Percentiles rank a stretch among this genome's conserved stretches.
phyloP scores from a whole-genome alignment of 441 rosid genomes.

The Aleurites moluccanus region DNA sequence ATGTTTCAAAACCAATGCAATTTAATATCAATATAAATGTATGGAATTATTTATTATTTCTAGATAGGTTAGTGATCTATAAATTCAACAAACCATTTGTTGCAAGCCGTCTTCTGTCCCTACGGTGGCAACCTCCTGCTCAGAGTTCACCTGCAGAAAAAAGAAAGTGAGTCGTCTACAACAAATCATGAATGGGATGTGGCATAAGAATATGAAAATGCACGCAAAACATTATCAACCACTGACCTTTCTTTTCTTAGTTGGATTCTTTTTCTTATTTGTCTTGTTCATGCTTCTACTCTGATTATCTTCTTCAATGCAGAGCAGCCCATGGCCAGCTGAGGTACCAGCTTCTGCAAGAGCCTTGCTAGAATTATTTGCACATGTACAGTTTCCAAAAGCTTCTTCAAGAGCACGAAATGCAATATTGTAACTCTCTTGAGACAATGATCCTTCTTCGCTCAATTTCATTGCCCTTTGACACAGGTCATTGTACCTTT shows the following conservation, averaged over 20 bases:
- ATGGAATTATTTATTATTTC: background rate
- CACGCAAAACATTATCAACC: conserved; percentile 12
- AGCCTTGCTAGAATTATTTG: conserved; percentile 64
- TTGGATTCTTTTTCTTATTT: conserved; percentile 74
- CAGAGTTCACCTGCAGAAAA: conserved; percentile 61
- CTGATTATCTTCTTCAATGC: conserved; percentile 72
- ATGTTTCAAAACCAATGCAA: background rate
- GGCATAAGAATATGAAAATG: conserved; percentile 13
- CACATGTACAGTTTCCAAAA: conserved; percentile 53
- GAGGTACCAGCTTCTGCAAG: conserved; percentile 59
- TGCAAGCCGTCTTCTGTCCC: conserved; percentile 76
- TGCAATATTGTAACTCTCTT: conserved; percentile 68
- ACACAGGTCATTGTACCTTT: conserved; percentile 72
- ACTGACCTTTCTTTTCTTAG: conserved; percentile 83
- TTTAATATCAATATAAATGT: background rate
- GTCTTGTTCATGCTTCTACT: conserved; percentile 61
- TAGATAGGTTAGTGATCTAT: conserved; percentile 1
- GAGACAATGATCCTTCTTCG: conserved; percentile 83
- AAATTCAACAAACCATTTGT: conserved; percentile 62
- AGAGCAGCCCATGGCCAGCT: conserved; percentile 70
- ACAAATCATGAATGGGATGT: conserved; percentile 11
- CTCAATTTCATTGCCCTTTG: conserved; percentile 62
- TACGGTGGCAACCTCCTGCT: conserved; percentile 63
- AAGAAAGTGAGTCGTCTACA: conserved; percentile 15
- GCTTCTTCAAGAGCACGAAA: conserved; percentile 69